Evolutionary conservation across 805 yeast genomes (phyloP).

Genomic region (Sungouiozyma ichnusensis): DNA sequence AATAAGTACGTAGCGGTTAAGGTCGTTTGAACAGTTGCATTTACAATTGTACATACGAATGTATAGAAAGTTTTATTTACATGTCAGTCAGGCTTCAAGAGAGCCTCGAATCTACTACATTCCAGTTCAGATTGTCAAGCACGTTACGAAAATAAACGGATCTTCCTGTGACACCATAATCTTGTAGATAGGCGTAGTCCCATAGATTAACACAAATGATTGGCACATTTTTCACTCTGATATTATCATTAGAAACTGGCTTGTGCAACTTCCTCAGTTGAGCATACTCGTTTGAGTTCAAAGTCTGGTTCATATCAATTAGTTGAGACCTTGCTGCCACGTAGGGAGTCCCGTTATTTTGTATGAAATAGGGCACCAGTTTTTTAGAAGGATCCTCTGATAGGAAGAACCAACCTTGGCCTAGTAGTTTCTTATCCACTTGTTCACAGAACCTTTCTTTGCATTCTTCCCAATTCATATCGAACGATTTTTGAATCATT

Average conservation of each 20-base stretch:
- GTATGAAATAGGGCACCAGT: slow-evolving; percentile 42
- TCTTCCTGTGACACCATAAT: slow-evolving; percentile 73
- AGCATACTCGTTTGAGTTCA: slow-evolving; percentile 44
- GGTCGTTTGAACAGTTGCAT: slow-evolving; percentile 32
- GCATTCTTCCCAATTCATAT: slow-evolving; percentile 36
- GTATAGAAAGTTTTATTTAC: neutral
- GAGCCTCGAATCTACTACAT: slow-evolving; percentile 43
- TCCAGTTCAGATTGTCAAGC: slow-evolving; percentile 81
- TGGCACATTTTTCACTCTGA: slow-evolving; percentile 43
- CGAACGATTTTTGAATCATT: slow-evolving; percentile 29
- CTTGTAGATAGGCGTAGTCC: slow-evolving; percentile 81
- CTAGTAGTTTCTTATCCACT: slow-evolving; percentile 36
- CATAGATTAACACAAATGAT: slow-evolving; percentile 71
- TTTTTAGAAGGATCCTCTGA: slow-evolving; percentile 57
- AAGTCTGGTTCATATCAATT: slow-evolving; percentile 66
- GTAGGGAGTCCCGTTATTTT: slow-evolving; percentile 74
- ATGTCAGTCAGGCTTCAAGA: neutral
- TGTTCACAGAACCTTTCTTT: slow-evolving; percentile 38
- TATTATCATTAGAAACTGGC: slow-evolving; percentile 23
- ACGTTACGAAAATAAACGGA: slow-evolving; percentile 59
- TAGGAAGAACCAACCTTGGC: slow-evolving; percentile 70
- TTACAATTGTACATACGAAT: neutral
- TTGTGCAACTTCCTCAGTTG: slow-evolving; percentile 35
- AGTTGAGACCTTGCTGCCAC: slow-evolving; percentile 58
- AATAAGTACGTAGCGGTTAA: slow-evolving; percentile 72